Base-by-base conservation (phyloP, 2,329 filamentous ascomycete species). In the Nannizzia gypsea region DNA sequence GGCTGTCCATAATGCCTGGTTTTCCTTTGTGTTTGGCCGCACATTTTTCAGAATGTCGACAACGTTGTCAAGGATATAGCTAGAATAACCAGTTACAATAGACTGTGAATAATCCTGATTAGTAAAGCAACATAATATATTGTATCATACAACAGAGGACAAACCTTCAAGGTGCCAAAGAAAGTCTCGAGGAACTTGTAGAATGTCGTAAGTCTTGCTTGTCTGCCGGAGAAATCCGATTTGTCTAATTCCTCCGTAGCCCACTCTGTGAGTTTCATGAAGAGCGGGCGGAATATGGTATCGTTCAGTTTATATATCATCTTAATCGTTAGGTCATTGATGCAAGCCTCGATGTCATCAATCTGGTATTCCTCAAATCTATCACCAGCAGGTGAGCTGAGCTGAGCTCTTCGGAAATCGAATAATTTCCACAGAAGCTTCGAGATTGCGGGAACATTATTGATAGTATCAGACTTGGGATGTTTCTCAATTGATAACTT, bases 251-350 rank as follows among this genome's bases (percentile, higher is more conserved):
- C 80, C 1, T 78, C 76, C 17, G 78, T 79, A 0, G 87, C 82
- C 88, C 91, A 96, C 60, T 95, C 89, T 52, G 95, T 80, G n/a
- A 96, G 77, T 64, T 87, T 83, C 15, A 85, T 81, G 76, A 97
- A 99, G 63, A 99, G 84, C 0, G 93, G 95, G 11, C 91, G 82
- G 83, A 99, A 99, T 0, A 88, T 84, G 0, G 88, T 86, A 70
- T 99, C 93, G 74, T 96, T 97, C 63, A 99, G 82, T 78, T 97
- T 97, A 78, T 95, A 90, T 59, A 96, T 88, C 85, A 96, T 93
- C 73, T 90, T 88, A 61, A 99, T 82, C 0, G 86, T 83, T 11
- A 87, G 83, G 8, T 86, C 82, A 69, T 89, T 87, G 65, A 89
- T 69, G 9, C 78, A 77, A 1, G 77, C 75, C 69, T 95, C 89